Percentiles rank a stretch among this genome's conserved stretches.
phyloP scores from a whole-genome alignment of 257 asterid genomes.

The Fraxinus americana region DNA sequence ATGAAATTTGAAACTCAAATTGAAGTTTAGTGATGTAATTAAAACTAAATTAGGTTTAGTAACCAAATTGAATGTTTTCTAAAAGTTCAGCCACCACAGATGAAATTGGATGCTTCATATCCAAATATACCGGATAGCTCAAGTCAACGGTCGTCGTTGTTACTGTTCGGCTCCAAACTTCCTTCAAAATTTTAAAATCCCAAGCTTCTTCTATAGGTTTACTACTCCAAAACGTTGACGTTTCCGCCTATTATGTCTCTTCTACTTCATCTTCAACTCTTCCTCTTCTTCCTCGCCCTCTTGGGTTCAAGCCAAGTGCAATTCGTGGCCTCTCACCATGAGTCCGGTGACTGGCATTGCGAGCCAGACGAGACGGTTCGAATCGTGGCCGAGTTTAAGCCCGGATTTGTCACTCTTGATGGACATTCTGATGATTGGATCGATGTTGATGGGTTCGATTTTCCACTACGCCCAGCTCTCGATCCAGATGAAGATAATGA shows the following conservation, averaged over 20 bases:
- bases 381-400: conserved; percentile 58
- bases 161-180: neutral
- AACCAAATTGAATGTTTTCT: no score
- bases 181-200: neutral
- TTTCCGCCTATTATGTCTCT: conserved; percentile 25
- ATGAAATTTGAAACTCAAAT: no score
- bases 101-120: no score
- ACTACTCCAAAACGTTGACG: neutral
- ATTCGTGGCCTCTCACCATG: conserved; percentile 57
- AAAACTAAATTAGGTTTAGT: no score
- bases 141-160: neutral
- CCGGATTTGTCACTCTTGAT: conserved; percentile 72
- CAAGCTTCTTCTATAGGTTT: neutral
- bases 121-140: neutral
- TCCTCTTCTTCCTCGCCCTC: conserved; percentile 33
- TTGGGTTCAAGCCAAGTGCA: conserved; percentile 26
- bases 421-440: conserved; percentile 76
- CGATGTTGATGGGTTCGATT: conserved; percentile 67
- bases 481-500: conserved; percentile 81
- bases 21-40: no score
- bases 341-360: conserved; percentile 76
- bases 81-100: no score
- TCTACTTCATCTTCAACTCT: conserved; percentile 21
- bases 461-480: conserved; percentile 86
- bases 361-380: conserved; percentile 61